phyloP scores from a whole-genome alignment of 1,284 basidiomycete genomes.

The Tilletia caries region DNA sequence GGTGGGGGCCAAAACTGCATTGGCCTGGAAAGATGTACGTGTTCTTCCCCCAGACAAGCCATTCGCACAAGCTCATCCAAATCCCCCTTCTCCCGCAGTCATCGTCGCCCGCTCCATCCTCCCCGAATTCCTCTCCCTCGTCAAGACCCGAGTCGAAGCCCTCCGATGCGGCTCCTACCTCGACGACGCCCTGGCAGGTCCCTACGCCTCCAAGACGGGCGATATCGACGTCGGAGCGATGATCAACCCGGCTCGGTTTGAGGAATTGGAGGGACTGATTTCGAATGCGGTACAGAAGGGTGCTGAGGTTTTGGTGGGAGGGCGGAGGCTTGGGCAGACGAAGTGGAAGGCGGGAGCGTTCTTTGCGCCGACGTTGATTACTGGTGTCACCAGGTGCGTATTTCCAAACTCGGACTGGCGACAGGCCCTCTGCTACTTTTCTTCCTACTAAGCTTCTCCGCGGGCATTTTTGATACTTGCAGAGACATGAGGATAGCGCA shows the following conservation, averaged over 20 bases:
- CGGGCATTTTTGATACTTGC: too few species aligned
- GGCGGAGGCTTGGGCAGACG: slow-evolving; percentile 64
- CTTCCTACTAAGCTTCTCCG: too few species aligned
- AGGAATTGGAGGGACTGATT: slow-evolving; percentile 68
- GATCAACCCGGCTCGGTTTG: slow-evolving; percentile 70
- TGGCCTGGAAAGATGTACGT: slow-evolving; percentile 48
- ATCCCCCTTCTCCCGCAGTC: slow-evolving; percentile 63
- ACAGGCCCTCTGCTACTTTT: too few species aligned
- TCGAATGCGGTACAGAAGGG: slow-evolving; percentile 69
- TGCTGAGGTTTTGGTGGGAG: slow-evolving; percentile 69
- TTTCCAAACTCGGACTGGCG: too few species aligned
- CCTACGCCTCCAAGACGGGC: slow-evolving; percentile 28
- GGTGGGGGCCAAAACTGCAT: slow-evolving; percentile 95
- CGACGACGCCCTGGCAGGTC: slow-evolving; percentile 63
- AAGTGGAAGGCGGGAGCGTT: slow-evolving; percentile 67
- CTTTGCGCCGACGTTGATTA: slow-evolving; percentile 82
- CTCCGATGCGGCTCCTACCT: slow-evolving; percentile 41
- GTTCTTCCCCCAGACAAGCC: too few species aligned
- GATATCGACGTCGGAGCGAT: slow-evolving; percentile 70
- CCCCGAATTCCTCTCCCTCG: slow-evolving; percentile 63
- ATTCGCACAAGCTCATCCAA: slow-evolving; percentile 51
- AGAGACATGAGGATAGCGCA: slow-evolving; percentile 45
- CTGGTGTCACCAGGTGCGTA: slow-evolving; percentile 70
- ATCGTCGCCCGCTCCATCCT: slow-evolving; percentile 76
- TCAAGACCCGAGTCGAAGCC: slow-evolving; percentile 32